A percentile compares a stretch with the other conserved stretches of the same genome.
Evolutionary conservation across 2,329 filamentous ascomycete species (phyloP).

Genomic region (Aureobasidium pullulans): DNA sequence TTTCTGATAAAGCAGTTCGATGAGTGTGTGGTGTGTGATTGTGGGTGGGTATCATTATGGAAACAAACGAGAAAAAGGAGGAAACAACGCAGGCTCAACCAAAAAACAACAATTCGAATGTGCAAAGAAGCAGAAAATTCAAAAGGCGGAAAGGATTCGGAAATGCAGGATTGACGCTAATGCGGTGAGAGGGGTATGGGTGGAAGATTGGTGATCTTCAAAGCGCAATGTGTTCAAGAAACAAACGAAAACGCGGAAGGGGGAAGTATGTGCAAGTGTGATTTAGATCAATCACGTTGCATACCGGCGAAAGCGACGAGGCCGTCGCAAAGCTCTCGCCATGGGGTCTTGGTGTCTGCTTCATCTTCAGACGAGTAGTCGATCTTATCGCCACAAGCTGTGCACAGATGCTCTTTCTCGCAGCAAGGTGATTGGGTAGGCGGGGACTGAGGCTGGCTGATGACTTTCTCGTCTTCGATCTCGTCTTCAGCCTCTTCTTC

Average conservation of each 20-base stretch:
- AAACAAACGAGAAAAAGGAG: too few relatives aligned
- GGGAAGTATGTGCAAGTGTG: background rate
- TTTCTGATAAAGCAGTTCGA: too few relatives aligned
- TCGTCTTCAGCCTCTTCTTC: background rate
- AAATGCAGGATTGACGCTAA: too few relatives aligned
- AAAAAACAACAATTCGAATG: too few relatives aligned
- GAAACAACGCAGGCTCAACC: too few relatives aligned
- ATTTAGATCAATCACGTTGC: slow-evolving; percentile 17
- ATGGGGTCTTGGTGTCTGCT: slow-evolving; percentile 22
- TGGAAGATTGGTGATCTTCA: background rate
- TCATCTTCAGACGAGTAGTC: slow-evolving; percentile 13
- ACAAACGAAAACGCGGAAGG: background rate
- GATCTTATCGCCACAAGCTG: background rate
- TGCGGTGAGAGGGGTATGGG: background rate
- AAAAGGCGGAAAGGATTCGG: too few relatives aligned
- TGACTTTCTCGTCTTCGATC: background rate
- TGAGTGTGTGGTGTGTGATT: too few relatives aligned
- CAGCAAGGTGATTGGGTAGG: background rate
- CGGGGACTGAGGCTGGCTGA: background rate
- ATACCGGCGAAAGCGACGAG: slow-evolving; percentile 27
- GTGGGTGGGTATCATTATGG: too few relatives aligned
- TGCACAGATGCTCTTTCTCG: slow-evolving; percentile 1
- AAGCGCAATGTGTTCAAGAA: background rate
- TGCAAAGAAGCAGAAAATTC: too few relatives aligned
- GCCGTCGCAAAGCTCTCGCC: slow-evolving; percentile 29